phyloP scores from a whole-genome alignment of 2,329 filamentous ascomycete species.

The Beauveria scarabaeidicola region DNA sequence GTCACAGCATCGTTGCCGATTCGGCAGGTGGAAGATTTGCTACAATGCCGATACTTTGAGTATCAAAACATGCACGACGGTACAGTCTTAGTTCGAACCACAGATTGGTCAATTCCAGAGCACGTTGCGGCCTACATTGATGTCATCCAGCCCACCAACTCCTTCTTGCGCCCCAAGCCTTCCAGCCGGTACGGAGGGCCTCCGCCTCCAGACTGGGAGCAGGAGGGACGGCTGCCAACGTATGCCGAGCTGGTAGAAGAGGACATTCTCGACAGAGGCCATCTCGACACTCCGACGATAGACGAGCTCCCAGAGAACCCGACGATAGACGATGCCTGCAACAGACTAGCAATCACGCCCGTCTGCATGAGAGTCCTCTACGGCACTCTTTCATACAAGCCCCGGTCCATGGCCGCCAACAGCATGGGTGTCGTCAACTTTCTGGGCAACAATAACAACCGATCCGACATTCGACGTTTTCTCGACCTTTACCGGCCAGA shows the following conservation, averaged over 20 bases:
- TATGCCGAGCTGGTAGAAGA: constrained; percentile 5
- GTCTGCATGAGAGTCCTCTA: constrained; percentile 11
- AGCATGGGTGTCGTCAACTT: constrained; percentile 11
- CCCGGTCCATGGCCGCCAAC: constrained; percentile 1
- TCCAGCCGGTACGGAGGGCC: constrained; percentile 6
- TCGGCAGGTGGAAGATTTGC: not conserved
- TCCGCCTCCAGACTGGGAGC: constrained; percentile 9
- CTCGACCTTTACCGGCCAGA: not conserved
- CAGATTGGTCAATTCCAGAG: constrained; percentile 2
- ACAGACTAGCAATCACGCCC: constrained; percentile 8
- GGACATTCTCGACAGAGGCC: constrained; percentile 2
- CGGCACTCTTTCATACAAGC: constrained; percentile 2
- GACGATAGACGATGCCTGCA: constrained; percentile 4
- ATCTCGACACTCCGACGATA: constrained; percentile 2
- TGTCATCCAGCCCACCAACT: constrained; percentile 2
- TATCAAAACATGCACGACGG: constrained; percentile 1
- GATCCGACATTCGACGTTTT: constrained; percentile 7
- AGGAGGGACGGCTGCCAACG: not conserved
- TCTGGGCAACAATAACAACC: constrained; percentile 12
- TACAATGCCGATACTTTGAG: constrained; percentile 8
- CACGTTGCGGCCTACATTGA: not conserved
- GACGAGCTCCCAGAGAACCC: not conserved
- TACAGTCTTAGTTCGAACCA: not conserved
- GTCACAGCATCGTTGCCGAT: not conserved
- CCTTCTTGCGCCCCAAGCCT: constrained; percentile 3